A percentile compares a stretch with the other conserved stretches of the same genome.
Conservation (phyloP, 352 stramenopile species). For the Globisporangium solare region DNA sequence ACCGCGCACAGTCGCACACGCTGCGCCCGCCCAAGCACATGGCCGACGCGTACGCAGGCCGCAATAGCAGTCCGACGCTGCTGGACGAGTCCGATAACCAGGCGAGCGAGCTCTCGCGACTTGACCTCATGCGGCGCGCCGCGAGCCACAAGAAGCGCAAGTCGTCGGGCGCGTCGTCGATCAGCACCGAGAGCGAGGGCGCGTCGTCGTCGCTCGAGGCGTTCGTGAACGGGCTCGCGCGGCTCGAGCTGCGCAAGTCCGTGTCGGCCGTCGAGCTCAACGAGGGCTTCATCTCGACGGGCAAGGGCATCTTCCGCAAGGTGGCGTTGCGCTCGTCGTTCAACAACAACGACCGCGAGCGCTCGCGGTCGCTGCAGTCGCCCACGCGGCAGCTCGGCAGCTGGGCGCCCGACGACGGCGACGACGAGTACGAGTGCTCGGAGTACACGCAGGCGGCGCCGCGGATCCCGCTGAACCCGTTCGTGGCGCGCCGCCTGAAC, state of each 20-base stretch:
- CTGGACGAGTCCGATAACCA: constrained; percentile 8
- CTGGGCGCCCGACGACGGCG: constrained; percentile 5
- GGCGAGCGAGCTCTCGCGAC: constrained; percentile 9
- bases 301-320: constrained; percentile 85
- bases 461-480: constrained; percentile 74
- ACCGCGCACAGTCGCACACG: constrained; percentile 13
- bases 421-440: constrained; percentile 36
- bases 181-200: constrained; percentile 38
- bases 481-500: constrained; percentile 73
- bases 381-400: constrained; percentile 24
- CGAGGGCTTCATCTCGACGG: constrained; percentile 82
- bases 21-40: constrained; percentile 1
- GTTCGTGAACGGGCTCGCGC: constrained; percentile 37
- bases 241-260: constrained; percentile 43
- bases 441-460: constrained; percentile 80
- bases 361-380: constrained; percentile 29
- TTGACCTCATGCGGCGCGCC: constrained; percentile 11
- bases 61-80: not conserved
- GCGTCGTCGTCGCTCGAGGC: constrained; percentile 29
- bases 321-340: constrained; percentile 55
- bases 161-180: constrained; percentile 45
- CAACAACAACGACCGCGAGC: constrained; percentile 32
- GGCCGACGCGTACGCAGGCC: not conserved
- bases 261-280: constrained; percentile 50
- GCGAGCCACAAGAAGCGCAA: constrained; percentile 33